Evolutionary conservation across 2,329 filamentous ascomycete species (phyloP).

Genomic region (Hypoxylon sp.): DNA sequence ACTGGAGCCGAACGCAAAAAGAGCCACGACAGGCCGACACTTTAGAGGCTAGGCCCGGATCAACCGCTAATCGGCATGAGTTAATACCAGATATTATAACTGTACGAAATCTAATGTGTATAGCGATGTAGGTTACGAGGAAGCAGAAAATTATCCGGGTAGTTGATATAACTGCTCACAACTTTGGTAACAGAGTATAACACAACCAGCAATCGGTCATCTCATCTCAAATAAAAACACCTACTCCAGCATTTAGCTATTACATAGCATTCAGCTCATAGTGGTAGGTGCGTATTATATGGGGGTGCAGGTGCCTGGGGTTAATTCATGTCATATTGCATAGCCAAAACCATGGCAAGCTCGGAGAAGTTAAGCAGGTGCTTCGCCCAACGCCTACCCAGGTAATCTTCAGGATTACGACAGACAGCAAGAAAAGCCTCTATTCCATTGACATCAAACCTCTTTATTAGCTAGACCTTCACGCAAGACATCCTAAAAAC

Average conservation of each 20-base stretch:
- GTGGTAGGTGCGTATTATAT: slow-evolving; percentile 18
- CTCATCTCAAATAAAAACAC: slow-evolving; percentile 5
- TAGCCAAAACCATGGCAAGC: neutral
- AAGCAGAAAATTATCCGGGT: neutral
- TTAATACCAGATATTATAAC: neutral
- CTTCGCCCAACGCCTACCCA: slow-evolving; percentile 5
- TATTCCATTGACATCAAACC: neutral
- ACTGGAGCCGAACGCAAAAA: slow-evolving; percentile 1
- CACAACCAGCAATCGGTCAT: neutral
- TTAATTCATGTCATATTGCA: neutral
- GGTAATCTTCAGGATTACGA: slow-evolving; percentile 2
- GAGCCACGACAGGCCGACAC: neutral
- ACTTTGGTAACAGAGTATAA: neutral
- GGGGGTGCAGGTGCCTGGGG: neutral
- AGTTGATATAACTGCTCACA: slow-evolving; percentile 7
- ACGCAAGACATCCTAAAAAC: slow-evolving; percentile 28
- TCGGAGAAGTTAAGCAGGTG: neutral
- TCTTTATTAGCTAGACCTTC: slow-evolving; percentile 7
- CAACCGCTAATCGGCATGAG: slow-evolving; percentile 4
- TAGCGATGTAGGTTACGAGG: slow-evolving; percentile 24
- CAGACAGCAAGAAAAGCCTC: slow-evolving; percentile 7
- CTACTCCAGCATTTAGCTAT: slow-evolving; percentile 6
- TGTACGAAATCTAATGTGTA: slow-evolving; percentile 20
- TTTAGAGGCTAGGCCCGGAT: neutral
- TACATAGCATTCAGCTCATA: neutral